phyloP scores from a whole-genome alignment of 2,329 filamentous ascomycete species.

The Talaromyces sp. region DNA sequence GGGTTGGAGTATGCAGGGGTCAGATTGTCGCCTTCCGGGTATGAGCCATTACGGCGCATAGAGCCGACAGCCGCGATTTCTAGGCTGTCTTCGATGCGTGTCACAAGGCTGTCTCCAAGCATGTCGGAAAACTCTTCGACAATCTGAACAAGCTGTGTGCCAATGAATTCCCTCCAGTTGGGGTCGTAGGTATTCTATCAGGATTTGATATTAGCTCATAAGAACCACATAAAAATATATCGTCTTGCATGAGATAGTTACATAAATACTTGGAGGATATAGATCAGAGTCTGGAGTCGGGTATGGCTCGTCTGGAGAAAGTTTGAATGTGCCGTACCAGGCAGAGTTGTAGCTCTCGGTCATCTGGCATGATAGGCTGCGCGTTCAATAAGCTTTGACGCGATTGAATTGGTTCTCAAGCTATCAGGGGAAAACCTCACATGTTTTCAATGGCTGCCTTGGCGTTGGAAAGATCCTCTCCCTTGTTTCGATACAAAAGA shows the following conservation, averaged over 20 bases:
- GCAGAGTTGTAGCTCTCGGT: not conserved
- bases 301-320: slow-evolving; percentile 10
- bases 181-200: slow-evolving; percentile 6
- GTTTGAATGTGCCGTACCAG: slow-evolving; percentile 10
- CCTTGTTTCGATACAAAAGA: slow-evolving; percentile 3
- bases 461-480: slow-evolving; percentile 1
- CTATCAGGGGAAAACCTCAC: not conserved
- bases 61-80: slow-evolving; percentile 37
- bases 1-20: slow-evolving; percentile 44
- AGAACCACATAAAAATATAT: no score
- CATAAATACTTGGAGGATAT: slow-evolving; percentile 2
- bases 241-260: not conserved
- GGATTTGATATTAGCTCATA: not conserved
- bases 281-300: slow-evolving; percentile 4
- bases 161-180: slow-evolving; percentile 9
- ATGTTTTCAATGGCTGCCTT: slow-evolving; percentile 11
- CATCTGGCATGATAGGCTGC: slow-evolving; percentile 4
- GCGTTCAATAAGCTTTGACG: not conserved
- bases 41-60: slow-evolving; percentile 42
- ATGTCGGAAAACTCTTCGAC: slow-evolving; percentile 11
- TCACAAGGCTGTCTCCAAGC: slow-evolving; percentile 25
- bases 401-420: not conserved
- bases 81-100: slow-evolving; percentile 37
- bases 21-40: slow-evolving; percentile 39
- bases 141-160: slow-evolving; percentile 9